These are phyloP conservation scores for Anisogramma anomala DNA, from an alignment of 2,329 filamentous ascomycete species.

Conservation along the genomic window DNA sequence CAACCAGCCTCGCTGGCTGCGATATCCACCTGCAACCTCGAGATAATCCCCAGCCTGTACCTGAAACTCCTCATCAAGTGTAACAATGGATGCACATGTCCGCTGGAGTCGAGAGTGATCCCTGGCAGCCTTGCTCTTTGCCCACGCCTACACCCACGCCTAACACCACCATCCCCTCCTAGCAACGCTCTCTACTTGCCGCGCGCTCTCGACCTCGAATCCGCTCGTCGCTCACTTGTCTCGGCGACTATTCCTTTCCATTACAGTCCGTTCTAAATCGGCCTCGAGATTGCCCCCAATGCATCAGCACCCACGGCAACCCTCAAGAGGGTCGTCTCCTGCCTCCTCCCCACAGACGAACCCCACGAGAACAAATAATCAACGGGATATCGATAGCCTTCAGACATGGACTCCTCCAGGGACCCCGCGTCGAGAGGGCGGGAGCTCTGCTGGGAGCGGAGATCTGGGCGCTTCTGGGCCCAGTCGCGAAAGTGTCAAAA, in stretches of 20 bases:
- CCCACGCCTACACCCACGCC: constrained; percentile 6
- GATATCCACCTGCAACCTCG: constrained; percentile 12
- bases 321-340: constrained; percentile 61
- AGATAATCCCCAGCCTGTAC: constrained; percentile 6
- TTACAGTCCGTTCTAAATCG: constrained; percentile 7
- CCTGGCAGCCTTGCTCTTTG: constrained; percentile 5
- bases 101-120: constrained; percentile 23
- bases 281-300: constrained; percentile 36
- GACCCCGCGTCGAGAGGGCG: constrained; percentile 33
- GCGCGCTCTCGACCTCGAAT: background rate
- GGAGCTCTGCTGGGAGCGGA: constrained; percentile 38
- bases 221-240: background rate
- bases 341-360: constrained; percentile 62
- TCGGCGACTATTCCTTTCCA: background rate
- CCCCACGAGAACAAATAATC: constrained; percentile 60
- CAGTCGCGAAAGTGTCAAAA: constrained; percentile 57
- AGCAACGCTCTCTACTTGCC: background rate
- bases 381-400: constrained; percentile 46
- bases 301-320: constrained; percentile 80
- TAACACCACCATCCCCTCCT: background rate
- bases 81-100: constrained; percentile 27
- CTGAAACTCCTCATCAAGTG: constrained; percentile 5
- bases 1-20: constrained; percentile 1
- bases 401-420: constrained; percentile 27
- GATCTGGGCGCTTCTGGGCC: constrained; percentile 34